Evolutionary conservation across 345 rosid genomes (phyloP).

Genomic region (Eucalyptus lansdowneana): DNA sequence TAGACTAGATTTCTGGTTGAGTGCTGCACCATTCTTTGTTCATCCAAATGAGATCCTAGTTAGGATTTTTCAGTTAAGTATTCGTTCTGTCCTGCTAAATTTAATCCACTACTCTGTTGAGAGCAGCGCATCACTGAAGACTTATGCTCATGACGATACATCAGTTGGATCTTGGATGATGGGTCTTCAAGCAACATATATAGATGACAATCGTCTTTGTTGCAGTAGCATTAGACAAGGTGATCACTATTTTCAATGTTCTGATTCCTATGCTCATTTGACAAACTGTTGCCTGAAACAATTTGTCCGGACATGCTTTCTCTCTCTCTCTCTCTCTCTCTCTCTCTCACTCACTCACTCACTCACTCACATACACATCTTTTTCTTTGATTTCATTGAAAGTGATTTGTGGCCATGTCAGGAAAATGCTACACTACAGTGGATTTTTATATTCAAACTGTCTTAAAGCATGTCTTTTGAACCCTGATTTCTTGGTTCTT

Average conservation of each 20-base stretch:
- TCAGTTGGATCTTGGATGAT: slow-evolving; percentile 97
- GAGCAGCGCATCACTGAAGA: slow-evolving; percentile 86
- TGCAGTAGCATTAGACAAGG: slow-evolving; percentile 88
- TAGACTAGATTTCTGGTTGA: not conserved
- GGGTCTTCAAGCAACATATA: slow-evolving; percentile 79
- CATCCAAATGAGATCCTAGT: not conserved
- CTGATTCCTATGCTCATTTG: not conserved
- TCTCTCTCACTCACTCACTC: too few relatives aligned
- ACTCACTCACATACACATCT: not conserved
- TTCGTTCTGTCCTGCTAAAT: not conserved
- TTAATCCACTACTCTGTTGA: not conserved
- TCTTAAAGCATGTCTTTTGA: not conserved
- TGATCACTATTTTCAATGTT: slow-evolving; percentile 1
- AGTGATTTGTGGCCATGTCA: not conserved
- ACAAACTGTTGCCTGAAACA: not conserved
- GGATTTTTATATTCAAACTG: not conserved
- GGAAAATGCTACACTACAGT: not conserved
- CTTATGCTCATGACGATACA: slow-evolving; percentile 73
- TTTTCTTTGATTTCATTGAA: not conserved
- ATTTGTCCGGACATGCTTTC: not conserved
- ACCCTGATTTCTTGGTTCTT: not conserved
- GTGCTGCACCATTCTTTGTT: not conserved
- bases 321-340: not conserved
- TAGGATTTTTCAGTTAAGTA: not conserved
- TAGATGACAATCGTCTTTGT: slow-evolving; percentile 85